phyloP scores from a whole-genome alignment of 805 yeast species.

The Starmerella vaccinii region DNA sequence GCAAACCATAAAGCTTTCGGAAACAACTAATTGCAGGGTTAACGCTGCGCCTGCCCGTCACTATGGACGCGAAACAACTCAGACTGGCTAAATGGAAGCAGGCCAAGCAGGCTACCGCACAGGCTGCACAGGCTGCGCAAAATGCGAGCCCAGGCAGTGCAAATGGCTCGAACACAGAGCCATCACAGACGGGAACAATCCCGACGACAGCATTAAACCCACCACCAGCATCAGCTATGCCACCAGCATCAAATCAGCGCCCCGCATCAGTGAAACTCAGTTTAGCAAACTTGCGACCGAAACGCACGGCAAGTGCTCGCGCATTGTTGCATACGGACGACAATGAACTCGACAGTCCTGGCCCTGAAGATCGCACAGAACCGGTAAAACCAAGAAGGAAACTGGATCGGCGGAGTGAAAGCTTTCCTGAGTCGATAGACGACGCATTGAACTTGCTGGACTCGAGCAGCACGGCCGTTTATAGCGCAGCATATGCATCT shows the following conservation, averaged over 20 bases:
- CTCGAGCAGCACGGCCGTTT: not conserved
- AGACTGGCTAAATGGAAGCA: conserved; percentile 7
- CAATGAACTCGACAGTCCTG: no score
- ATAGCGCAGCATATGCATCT: not conserved
- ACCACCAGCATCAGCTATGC: not conserved
- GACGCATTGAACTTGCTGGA: not conserved
- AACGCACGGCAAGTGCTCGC: no score
- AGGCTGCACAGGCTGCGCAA: not conserved
- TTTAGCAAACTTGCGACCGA: not conserved
- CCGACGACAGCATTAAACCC: not conserved
- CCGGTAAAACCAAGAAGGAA: no score
- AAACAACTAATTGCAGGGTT: no score
- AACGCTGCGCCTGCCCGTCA: no score
- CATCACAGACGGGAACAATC: not conserved
- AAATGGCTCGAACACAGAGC: not conserved
- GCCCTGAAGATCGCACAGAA: no score
- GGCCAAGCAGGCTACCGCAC: not conserved
- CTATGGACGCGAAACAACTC: conserved; percentile 1
- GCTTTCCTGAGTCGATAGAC: not conserved
- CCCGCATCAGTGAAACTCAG: not conserved
- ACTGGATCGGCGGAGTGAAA: not conserved
- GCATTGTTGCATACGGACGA: not conserved
- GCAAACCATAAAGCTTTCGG: not conserved
- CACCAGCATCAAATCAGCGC: not conserved
- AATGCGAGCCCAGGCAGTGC: no score